Base-by-base conservation (phyloP, 805 yeast species). In the Schizosaccharomyces japonicus region DNA sequence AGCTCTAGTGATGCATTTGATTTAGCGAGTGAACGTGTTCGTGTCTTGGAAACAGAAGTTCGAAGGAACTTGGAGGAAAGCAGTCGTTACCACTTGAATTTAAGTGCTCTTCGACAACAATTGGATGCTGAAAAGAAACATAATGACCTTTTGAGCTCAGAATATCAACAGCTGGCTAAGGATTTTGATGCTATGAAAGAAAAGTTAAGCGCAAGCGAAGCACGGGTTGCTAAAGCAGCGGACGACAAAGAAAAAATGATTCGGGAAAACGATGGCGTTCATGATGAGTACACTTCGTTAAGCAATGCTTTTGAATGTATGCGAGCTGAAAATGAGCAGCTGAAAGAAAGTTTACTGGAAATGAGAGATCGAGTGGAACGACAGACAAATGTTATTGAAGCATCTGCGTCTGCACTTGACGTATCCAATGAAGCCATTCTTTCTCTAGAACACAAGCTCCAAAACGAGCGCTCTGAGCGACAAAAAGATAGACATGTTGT, bases 321-420 rank as follows among this genome's bases (percentile, higher is more conserved):
- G n/a, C n/a, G n/a, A n/a, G 17, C 17, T 21, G 27, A 8, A 6
- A 36, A 36, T 19, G 17, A 36, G 15, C 27, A 36, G 23, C 23
- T 36, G 28, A 27, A 36, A 36, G 23, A 25, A 23, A 36, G 23
- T 4, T 13, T 36, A 21, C 17, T 36, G 5, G 42, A 36, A 27
- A 15, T 36, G 23, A 13, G 27, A 3, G 42, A 36, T 17, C 42
- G 42, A 19, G 23, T 36, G 42, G 42, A 36, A 23, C 17, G 17
- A 27, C 42, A 36, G 23, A 36, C 42, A 4, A 36, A 36, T 21
- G 42, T 36, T 13, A 17, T 36, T 36, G 42, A 36, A 36, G 42
- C 42, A 19, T 36, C 42, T 11, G 42, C 42, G 1, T 19, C 27
- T 36, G 42, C 42, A 19, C 13, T 36, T 15, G 42, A 36, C 8